Evolutionary conservation across 2,329 filamentous ascomycete species (phyloP).

Genomic region (Cyphellophora europaea): DNA sequence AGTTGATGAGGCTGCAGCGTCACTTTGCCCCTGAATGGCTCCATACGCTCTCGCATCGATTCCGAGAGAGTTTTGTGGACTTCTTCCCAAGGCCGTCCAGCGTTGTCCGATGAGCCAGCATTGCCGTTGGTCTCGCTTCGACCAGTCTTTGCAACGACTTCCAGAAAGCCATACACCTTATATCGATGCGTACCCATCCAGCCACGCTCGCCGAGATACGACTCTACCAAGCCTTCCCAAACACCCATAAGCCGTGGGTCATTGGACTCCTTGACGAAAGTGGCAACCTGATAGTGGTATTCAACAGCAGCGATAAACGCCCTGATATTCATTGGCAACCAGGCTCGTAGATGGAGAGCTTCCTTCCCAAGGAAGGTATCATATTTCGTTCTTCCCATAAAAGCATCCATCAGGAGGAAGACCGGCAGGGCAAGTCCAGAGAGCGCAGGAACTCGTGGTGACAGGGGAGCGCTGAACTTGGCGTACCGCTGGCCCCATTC

Average conservation of each 20-base stretch:
- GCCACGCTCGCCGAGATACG: conserved; percentile 5
- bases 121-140: conserved; percentile 12
- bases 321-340: conserved; percentile 10
- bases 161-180: conserved; percentile 11
- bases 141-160: conserved; percentile 10
- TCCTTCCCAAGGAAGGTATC: conserved; percentile 7
- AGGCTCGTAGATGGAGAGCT: conserved; percentile 8
- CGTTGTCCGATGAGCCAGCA: conserved; percentile 7
- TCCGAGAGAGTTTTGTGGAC: conserved; percentile 11
- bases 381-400: conserved; percentile 8
- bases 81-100: conserved; percentile 10
- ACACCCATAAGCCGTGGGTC: conserved; percentile 4
- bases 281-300: conserved; percentile 9
- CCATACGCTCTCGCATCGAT: conserved; percentile 10
- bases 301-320: conserved; percentile 11
- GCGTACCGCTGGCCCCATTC: conserved; percentile 12
- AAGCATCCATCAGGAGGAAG: conserved; percentile 10
- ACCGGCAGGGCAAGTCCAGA: conserved; percentile 7
- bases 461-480: conserved; percentile 10
- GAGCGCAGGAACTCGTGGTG: conserved; percentile 8
- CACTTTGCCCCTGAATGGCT: conserved; percentile 11
- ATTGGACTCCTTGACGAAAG: conserved; percentile 9
- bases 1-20: too few relatives aligned
- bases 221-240: background rate
- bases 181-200: conserved; percentile 10